A percentile compares a stretch with the other conserved stretches of the same genome.
phyloP scores from a whole-genome alignment of 176 grass and related monocot genomes.

The Eleusine indica region DNA sequence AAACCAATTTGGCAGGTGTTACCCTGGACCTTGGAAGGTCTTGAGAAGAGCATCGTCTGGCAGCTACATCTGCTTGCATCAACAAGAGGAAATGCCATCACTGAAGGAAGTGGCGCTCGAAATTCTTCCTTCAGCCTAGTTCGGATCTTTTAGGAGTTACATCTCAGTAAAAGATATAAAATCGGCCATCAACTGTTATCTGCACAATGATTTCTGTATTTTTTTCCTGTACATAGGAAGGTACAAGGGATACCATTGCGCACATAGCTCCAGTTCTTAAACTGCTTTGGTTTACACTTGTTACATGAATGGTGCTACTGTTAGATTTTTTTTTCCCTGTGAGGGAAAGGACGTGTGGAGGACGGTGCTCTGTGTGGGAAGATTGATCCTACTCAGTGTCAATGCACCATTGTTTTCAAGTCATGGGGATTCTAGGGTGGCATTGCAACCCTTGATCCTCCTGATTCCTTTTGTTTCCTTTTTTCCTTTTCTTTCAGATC shows the following conservation, averaged over 20 bases:
- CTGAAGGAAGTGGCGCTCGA: constrained; percentile 88
- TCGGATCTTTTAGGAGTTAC: constrained; percentile 34
- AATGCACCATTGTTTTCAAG: not conserved
- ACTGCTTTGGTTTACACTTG: too few species aligned
- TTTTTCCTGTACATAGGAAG: not conserved
- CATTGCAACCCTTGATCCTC: too few species aligned
- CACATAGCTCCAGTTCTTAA: not conserved
- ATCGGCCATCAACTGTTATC: not conserved
- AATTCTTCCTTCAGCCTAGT: constrained; percentile 81
- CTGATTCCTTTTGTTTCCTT: not conserved
- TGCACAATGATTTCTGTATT: not conserved
- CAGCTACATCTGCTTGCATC: constrained; percentile 75
- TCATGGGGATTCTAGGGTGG: not conserved
- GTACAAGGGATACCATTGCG: not conserved
- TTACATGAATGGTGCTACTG: not conserved
- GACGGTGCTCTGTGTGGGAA: too few species aligned
- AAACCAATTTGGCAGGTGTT: constrained; percentile 59
- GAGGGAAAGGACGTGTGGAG: not conserved
- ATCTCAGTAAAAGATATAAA: not conserved
- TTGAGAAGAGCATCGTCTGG: constrained; percentile 63
- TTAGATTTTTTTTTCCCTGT: not conserved
- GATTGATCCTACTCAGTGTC: too few species aligned
- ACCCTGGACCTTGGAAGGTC: constrained; percentile 90
- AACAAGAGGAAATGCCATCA: constrained; percentile 88
- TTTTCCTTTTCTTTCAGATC: too few species aligned